Evolutionary conservation across 176 grass and related monocot species (phyloP).

Genomic region (Oryza rufipogon): DNA sequence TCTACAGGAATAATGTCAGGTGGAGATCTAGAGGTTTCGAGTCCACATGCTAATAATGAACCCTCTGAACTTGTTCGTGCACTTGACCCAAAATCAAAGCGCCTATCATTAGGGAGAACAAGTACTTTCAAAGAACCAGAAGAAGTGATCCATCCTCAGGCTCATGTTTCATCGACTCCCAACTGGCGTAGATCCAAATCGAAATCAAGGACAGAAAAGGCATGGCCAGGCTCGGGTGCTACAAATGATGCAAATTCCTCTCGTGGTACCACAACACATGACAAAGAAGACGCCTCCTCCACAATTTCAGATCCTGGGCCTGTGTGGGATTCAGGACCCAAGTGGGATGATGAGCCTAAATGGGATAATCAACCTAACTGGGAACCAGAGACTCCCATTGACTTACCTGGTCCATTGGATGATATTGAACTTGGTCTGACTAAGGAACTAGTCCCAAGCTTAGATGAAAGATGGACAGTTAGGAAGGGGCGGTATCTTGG

Average conservation of each 20-base stretch:
- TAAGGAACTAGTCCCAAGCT: constrained; percentile 85
- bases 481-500: constrained; percentile 84
- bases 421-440: constrained; percentile 68
- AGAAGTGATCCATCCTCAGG: constrained; percentile 87
- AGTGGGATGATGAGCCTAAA: constrained; percentile 84
- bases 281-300: constrained; percentile 94
- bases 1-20: constrained; percentile 74
- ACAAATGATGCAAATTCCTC: constrained; percentile 68
- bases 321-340: constrained; percentile 83
- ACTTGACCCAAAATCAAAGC: constrained; percentile 83
- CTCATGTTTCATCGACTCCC: constrained; percentile 72
- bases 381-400: constrained; percentile 69
- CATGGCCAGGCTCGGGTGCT: constrained; percentile 53
- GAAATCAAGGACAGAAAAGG: constrained; percentile 81
- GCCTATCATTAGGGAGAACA: constrained; percentile 74
- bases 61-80: constrained; percentile 85
- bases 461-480: constrained; percentile 92
- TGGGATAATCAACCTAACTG: constrained; percentile 77
- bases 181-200: constrained; percentile 92
- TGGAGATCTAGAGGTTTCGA: constrained; percentile 57
- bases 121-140: constrained; percentile 81
- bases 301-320: constrained; percentile 95
- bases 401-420: constrained; percentile 50
- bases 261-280: constrained; percentile 58
- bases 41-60: constrained; percentile 69